A percentile compares a stretch with the other conserved stretches of the same genome.
Conservation (phyloP, 352 stramenopile species). For the Phytopythium litorale region DNA sequence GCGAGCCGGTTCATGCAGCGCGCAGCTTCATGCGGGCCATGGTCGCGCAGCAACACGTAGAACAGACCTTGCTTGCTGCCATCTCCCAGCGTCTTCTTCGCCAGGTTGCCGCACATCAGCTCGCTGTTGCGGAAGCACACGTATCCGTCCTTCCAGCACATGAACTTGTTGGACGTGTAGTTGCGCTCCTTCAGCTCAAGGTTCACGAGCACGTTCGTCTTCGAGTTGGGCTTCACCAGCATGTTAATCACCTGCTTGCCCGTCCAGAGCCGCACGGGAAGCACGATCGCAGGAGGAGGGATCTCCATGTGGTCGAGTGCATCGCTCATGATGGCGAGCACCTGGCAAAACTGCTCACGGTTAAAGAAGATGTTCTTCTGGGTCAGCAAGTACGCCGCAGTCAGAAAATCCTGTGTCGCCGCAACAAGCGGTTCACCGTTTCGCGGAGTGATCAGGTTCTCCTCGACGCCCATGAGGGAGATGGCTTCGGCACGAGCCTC, state of each 20-base stretch:
- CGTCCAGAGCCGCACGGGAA: conserved; percentile 93
- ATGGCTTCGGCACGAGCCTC: conserved; percentile 96
- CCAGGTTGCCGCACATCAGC: conserved; percentile 97
- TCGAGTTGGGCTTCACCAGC: conserved; percentile 86
- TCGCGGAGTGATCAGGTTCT: conserved; percentile 97
- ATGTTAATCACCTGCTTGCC: conserved; percentile 96
- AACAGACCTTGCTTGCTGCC: conserved; percentile 98
- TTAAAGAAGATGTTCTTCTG: conserved; percentile 99
- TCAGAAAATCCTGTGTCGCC: conserved; percentile 99
- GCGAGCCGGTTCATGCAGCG: conserved; percentile 98
- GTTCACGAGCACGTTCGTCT: conserved; percentile 80
- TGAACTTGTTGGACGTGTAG: conserved; percentile 93
- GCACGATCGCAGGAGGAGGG: conserved; percentile 65
- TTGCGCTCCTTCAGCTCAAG: conserved; percentile 95
- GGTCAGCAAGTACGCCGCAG: conserved; percentile 96
- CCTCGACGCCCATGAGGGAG: conserved; percentile 96
- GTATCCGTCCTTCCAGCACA: conserved; percentile 99
- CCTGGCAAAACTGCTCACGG: conserved; percentile 94
- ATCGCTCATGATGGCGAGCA: conserved; percentile 95
- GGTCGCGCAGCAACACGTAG: conserved; percentile 97
- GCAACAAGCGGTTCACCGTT: conserved; percentile 98
- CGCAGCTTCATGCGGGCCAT: conserved; percentile 89
- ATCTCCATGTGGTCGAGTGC: conserved; percentile 94
- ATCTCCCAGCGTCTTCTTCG: conserved; percentile 98
- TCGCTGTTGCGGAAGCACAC: conserved; percentile 96